These are phyloP conservation scores for Aureobasidium sp. DNA, from an alignment of 2,329 filamentous ascomycete genomes.

Conservation along the genomic window DNA sequence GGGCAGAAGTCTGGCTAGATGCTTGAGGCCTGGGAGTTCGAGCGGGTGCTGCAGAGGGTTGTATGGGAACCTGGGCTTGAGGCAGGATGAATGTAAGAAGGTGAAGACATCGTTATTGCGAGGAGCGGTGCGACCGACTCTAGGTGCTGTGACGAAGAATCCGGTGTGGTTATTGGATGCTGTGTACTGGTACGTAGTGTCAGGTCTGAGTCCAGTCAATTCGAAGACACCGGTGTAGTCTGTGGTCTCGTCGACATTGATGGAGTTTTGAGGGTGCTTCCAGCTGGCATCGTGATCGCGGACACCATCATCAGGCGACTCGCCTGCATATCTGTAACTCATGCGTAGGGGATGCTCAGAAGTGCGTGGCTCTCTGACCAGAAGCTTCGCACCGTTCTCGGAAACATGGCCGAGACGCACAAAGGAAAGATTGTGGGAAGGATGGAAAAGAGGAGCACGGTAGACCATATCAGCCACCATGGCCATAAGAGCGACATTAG, in stretches of 20 bases:
- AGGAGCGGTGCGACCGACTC: constrained; percentile 65
- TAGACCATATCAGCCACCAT: constrained; percentile 84
- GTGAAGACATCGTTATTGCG: constrained; percentile 72
- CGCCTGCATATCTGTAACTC: constrained; percentile 57
- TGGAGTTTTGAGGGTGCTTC: constrained; percentile 72
- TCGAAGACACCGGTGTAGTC: constrained; percentile 83
- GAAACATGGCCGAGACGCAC: constrained; percentile 91
- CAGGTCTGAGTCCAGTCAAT: constrained; percentile 72
- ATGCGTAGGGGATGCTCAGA: constrained; percentile 79
- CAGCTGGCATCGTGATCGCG: constrained; percentile 66
- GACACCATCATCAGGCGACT: constrained; percentile 53
- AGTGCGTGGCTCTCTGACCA: constrained; percentile 86
- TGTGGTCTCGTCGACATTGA: constrained; percentile 75
- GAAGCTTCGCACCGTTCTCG: constrained; percentile 77
- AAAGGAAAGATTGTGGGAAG: constrained; percentile 81
- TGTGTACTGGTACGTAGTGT: constrained; percentile 83
- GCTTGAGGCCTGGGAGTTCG: constrained; percentile 80
- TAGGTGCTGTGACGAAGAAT: constrained; percentile 81
- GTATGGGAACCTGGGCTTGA: constrained; percentile 93
- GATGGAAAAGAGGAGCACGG: constrained; percentile 74
- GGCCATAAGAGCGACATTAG: constrained; percentile 72
- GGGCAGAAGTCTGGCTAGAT: constrained; percentile 78
- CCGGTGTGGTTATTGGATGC: constrained; percentile 91
- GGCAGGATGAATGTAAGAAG: constrained; percentile 93
- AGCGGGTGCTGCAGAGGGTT: constrained; percentile 85